Conservation (phyloP, 768 basidiomycete genomes). For the Jaapia argillacea region DNA sequence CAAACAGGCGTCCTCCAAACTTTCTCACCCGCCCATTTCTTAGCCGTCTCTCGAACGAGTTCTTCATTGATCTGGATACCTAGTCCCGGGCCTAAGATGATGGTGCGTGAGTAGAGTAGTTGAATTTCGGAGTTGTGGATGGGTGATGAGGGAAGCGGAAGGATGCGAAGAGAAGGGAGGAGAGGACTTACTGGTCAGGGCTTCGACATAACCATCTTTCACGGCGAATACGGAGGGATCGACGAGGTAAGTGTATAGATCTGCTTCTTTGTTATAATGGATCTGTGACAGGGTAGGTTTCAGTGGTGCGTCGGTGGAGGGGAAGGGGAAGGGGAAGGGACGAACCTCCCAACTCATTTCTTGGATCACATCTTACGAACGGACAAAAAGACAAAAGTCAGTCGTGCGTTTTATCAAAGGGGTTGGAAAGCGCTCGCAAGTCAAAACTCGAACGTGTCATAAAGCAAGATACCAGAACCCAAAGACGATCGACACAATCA, state of each 20-base stretch:
- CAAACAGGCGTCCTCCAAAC: slow-evolving; percentile 48
- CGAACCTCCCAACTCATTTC: slow-evolving; percentile 54
- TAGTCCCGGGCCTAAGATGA: slow-evolving; percentile 38
- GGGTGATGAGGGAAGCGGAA: too few species aligned
- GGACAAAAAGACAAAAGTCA: neutral
- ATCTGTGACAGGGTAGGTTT: slow-evolving; percentile 27
- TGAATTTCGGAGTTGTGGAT: too few species aligned
- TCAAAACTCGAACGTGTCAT: too few species aligned
- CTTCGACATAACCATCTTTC: slow-evolving; percentile 37
- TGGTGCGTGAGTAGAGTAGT: neutral
- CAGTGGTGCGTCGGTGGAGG: neutral
- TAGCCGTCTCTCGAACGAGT: slow-evolving; percentile 32
- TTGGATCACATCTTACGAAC: slow-evolving; percentile 39
- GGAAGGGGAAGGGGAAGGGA: slow-evolving; percentile 1
- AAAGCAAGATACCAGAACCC: too few species aligned
- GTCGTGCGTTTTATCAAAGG: neutral
- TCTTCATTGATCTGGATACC: slow-evolving; percentile 54
- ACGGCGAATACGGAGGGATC: slow-evolving; percentile 44
- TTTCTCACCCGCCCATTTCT: slow-evolving; percentile 24
- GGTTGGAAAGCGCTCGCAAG: too few species aligned
- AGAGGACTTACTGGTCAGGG: slow-evolving; percentile 25
- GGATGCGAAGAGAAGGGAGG: slow-evolving; percentile 3
- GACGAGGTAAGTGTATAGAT: slow-evolving; percentile 50
- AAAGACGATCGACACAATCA: too few species aligned
- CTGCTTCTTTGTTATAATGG: slow-evolving; percentile 53